Evolutionary conservation across 148 eudicot species (phyloP), one percentile per base, ranked within the genome.

Genomic region (Rhododendron mucronatum): DNA sequence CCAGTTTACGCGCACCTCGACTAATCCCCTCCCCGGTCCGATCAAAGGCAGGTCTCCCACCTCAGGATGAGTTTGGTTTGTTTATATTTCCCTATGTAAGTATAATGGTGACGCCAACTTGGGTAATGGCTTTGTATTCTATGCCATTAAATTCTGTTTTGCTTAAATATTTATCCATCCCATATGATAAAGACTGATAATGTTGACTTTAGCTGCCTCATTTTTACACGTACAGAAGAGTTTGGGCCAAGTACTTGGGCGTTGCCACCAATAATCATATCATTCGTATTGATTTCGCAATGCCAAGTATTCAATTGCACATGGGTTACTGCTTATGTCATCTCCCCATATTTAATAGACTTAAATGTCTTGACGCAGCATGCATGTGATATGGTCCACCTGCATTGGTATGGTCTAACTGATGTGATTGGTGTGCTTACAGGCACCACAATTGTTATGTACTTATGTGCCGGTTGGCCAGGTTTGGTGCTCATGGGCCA

Each of bases 381-480:
- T 83, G 57, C 78, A 83, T 83, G 77, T 83, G 77, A 55, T 37
- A 37, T 57, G 84, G 79, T 39, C 48, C 84, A 57, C 30, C 37
- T 55, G 71, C 23, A 13, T 20, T 7, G 30, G 16, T 21, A 35
- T 16, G 7, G 71, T 11, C 18, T 53, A 30, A 53, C 30, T 57
- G 84, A 55, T 82, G 71, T 57, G 28, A 82, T 82, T 55, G 71
- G 41, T 37, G 84, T 57, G 28, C 18, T 57, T 18, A 33, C 37
- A 33, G 48, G 84, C 57, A 55, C 47, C 83, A 55, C 67, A 81
- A 7, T 16, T 81, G 48, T 39, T 28, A 10, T 81, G 26, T 55
- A 6, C 20, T 39, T 28, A 10, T 81, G 26, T 55, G 13, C 20
- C 37, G 65, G 55, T 53, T 81, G 23, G 39, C 14, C 50, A 1